Conservation (phyloP, 2,329 filamentous ascomycete species). For the Sordariomycetes sp. region DNA sequence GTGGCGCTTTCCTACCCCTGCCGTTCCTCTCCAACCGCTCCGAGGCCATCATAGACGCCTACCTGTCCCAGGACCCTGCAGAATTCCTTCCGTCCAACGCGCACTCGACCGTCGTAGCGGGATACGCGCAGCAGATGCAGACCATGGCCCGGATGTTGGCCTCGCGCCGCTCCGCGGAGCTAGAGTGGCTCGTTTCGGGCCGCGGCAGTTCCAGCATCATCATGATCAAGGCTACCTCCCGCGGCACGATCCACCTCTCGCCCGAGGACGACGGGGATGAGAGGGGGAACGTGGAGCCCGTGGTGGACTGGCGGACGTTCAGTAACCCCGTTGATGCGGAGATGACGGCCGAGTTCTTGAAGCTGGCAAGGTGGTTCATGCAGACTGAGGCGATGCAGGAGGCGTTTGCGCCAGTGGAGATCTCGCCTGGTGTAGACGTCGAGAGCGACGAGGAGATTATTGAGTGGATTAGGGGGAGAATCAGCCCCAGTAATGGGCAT, state of each 20-base stretch:
- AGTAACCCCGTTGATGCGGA: slow-evolving; percentile 38
- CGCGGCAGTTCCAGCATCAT: slow-evolving; percentile 6
- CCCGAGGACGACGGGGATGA: slow-evolving; percentile 15
- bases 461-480: slow-evolving; percentile 7
- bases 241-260: slow-evolving; percentile 38
- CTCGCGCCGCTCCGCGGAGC: slow-evolving; percentile 10
- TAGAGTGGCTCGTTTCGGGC: slow-evolving; percentile 11
- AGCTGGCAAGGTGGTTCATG: slow-evolving; percentile 20
- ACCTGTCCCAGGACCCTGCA: slow-evolving; percentile 12
- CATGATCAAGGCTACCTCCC: slow-evolving; percentile 27
- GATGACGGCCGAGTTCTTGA: slow-evolving; percentile 24
- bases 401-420: slow-evolving; percentile 19
- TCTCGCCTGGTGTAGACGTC: slow-evolving; percentile 18
- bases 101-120: slow-evolving; percentile 8
- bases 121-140: slow-evolving; percentile 10
- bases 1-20: slow-evolving; percentile 10
- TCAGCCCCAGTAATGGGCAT: slow-evolving; percentile 8
- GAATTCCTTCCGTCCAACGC: slow-evolving; percentile 9
- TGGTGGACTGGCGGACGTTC: slow-evolving; percentile 27
- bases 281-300: slow-evolving; percentile 30
- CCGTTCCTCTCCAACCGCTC: slow-evolving; percentile 9
- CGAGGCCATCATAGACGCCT: slow-evolving; percentile 8
- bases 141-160: slow-evolving; percentile 8
- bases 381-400: slow-evolving; percentile 17
- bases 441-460: slow-evolving; percentile 13